Conservation (phyloP, 2,329 filamentous ascomycete genomes). For the Bisporella sp. region DNA sequence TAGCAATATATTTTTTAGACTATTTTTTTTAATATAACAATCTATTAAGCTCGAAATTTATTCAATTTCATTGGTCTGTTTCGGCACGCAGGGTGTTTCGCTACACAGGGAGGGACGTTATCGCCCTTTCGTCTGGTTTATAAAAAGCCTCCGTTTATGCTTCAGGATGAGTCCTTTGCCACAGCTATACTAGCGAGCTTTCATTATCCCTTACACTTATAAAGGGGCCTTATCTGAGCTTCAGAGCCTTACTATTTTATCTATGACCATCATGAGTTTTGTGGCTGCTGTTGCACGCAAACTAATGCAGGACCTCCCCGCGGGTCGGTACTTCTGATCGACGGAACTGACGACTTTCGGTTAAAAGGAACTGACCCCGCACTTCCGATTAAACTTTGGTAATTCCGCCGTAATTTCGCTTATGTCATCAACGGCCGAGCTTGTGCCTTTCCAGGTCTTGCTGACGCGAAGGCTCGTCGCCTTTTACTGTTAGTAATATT, state of each 20-base stretch:
- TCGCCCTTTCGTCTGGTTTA: background rate
- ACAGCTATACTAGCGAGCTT: conserved; percentile 1
- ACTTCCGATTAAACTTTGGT: background rate
- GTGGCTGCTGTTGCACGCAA: background rate
- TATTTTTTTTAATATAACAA: no score
- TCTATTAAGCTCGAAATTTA: no score
- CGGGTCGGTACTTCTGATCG: background rate
- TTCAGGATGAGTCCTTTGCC: background rate
- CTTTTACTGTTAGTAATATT: no score
- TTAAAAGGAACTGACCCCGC: no score
- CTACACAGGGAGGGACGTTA: no score
- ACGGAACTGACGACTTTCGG: background rate
- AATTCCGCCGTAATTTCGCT: background rate
- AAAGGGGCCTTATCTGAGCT: conserved; percentile 10
- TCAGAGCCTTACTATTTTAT: conserved; percentile 1
- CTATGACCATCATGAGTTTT: background rate
- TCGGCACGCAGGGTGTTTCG: no score
- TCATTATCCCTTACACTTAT: conserved; percentile 8
- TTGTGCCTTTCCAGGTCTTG: no score
- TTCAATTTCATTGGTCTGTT: no score
- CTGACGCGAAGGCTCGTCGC: no score
- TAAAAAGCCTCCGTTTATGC: background rate
- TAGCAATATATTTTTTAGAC: no score
- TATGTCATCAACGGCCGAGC: no score
- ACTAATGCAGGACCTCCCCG: background rate